Base-by-base conservation (phyloP, 139 green algal genomes). In the Chlamydomonas sphaeroides region DNA sequence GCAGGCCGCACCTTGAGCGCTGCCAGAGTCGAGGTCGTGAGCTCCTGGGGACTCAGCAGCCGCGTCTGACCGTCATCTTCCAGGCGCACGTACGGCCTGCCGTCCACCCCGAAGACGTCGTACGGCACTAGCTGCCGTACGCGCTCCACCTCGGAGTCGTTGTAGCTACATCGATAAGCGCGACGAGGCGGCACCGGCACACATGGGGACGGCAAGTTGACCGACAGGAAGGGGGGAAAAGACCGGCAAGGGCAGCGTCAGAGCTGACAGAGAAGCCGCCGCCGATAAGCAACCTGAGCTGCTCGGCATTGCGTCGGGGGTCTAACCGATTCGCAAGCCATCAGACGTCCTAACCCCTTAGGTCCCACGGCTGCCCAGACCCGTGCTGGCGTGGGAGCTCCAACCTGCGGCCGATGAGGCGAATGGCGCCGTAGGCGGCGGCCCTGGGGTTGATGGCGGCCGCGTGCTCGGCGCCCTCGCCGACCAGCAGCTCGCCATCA, bases 401-500 rank as follows among this genome's bases (percentile, higher is more conserved):
- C n/a, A n/a, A 53, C 93, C 95, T 97, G 90, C 97, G 93, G 14
- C 97, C 97, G 65, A 99, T 98, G 5, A 99, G 91, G 56, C 97
- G 95, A 91, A 99, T 99, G 32, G 98, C 97, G 75, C 99, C 97
- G 81, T 98, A 99, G 67, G 99, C 85, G 28, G 97, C 99, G 53
- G 93, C 86, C 53, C 91, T 84, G 8, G 97, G 97, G 91, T 99
- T 99, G 57, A 92, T 88, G 1, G 95, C 96, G 2, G 94, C 97
- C 94, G 99, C 96, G 91, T 99, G 99, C 92, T 99, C 99, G 33
- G 97, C 97, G 49, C 95, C 94, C 76, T 99, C 97, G 49, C 97
- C 97, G 73, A 99, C 98, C 41, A 99, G 87, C n/a, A 97, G 93
- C 93, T 99, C 97, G n/a, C n/a, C 89, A 91, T 99, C 97, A n/a